Evolutionary conservation across 306 rosid species (phyloP), one percentile per base, ranked within the genome.

Genomic region (Astragalus glycyphyllos): DNA sequence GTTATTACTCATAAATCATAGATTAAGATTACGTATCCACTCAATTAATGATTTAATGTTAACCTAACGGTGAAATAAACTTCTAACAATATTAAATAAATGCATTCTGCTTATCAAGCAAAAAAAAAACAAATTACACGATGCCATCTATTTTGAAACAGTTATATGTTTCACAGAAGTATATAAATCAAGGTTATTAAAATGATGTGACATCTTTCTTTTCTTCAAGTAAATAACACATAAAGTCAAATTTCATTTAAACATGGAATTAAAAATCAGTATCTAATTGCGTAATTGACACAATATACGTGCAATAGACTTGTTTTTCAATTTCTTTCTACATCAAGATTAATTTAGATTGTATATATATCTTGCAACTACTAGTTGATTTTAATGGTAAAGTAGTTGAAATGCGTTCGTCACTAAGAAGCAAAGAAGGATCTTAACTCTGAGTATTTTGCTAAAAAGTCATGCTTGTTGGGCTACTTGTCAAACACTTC

Each of bases 401-500:
- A 84, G 89, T 80, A 46, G 91, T 85, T 83, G 78, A 60, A 68
- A 68, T 73, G 85, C 79, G 68, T 69, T 77, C 71, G 73, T 84
- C 89, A 71, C 13, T 40, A 77, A 51, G 63, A 74, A 79, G 73
- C 60, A 42, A 70, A 70, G 16, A 60, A 61, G 60, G 70, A 66
- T 83, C 84, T 85, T 71, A 83, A 72, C 74, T 73, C 78, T 67
- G 64, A 26, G 31, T 26, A 26, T 70, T 59, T 58, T 5, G 59
- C 44, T 72, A 58, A 26, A 58, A 72, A 11, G 73, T 81, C 77
- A 57, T 79, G 59, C 63, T 66, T 72, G 62, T 42, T 60, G 51
- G 68, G 71, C 73, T 80, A 83, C 92, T 87, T 85, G 89, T 83
- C 68, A 78, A 65, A 20, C 90, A 89, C 87, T 87, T 87, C 89